phyloP scores from a whole-genome alignment of 192 early-diverging fungal species.

The Rhizophagus prolifer region DNA sequence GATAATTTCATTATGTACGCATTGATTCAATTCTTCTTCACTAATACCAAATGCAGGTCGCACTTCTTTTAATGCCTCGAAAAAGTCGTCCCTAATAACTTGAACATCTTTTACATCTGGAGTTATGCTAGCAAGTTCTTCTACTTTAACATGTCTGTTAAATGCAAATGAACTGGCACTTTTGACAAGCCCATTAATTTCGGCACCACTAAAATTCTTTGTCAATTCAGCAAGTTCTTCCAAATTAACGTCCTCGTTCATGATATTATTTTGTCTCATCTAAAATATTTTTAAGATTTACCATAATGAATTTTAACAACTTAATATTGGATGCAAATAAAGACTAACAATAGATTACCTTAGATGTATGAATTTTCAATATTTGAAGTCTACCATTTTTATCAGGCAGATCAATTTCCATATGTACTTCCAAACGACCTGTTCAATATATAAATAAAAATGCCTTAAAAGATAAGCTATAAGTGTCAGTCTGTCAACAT shows the following conservation, averaged over 20 bases:
- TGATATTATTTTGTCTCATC: slow-evolving; percentile 78
- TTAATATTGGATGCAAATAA: background rate
- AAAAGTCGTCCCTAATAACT: slow-evolving; percentile 82
- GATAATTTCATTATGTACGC: slow-evolving; percentile 83
- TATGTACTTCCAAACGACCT: slow-evolving; percentile 92
- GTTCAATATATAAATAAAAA: background rate
- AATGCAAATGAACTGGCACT: slow-evolving; percentile 94
- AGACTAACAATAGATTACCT: slow-evolving; percentile 46
- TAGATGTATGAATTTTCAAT: slow-evolving; percentile 90
- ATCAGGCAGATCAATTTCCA: slow-evolving; percentile 95
- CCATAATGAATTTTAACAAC: background rate
- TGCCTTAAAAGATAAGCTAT: background rate
- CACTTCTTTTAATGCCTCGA: slow-evolving; percentile 89
- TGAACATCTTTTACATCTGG: slow-evolving; percentile 89
- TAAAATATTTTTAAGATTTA: slow-evolving; percentile 25
- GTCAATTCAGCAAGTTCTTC: slow-evolving; percentile 82
- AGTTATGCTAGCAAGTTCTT: slow-evolving; percentile 75
- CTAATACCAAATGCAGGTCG: slow-evolving; percentile 92
- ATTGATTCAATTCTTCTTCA: slow-evolving; percentile 86
- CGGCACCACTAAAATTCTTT: slow-evolving; percentile 97
- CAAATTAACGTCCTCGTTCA: slow-evolving; percentile 81
- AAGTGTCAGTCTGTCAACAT: background rate
- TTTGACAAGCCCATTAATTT: slow-evolving; percentile 92
- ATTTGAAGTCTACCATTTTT: slow-evolving; percentile 91
- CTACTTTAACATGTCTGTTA: slow-evolving; percentile 93